These are phyloP conservation scores for Yueomyces sinensis DNA, from an alignment of 805 yeast genomes.

Conservation along the genomic window DNA sequence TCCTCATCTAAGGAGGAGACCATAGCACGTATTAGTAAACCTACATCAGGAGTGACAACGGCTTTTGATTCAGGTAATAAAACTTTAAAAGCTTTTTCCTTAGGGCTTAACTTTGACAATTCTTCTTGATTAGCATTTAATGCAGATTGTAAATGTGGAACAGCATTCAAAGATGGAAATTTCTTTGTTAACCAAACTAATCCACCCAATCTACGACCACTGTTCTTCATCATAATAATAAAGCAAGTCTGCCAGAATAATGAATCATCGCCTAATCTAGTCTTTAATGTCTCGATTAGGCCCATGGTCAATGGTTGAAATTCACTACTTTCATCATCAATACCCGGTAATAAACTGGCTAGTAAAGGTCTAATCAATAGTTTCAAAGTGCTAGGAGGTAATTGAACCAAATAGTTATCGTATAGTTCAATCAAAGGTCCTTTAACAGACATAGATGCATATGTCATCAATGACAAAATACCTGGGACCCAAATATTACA, in stretches of 20 bases:
- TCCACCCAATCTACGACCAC: slow-evolving; percentile 76
- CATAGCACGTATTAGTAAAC: slow-evolving; percentile 63
- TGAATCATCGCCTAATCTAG: slow-evolving; percentile 45
- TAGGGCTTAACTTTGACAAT: not conserved
- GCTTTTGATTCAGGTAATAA: slow-evolving; percentile 41
- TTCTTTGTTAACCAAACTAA: slow-evolving; percentile 52
- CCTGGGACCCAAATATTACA: slow-evolving; percentile 86
- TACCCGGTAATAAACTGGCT: slow-evolving; percentile 67
- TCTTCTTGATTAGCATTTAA: not conserved
- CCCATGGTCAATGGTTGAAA: slow-evolving; percentile 48
- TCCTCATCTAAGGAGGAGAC: slow-evolving; percentile 54
- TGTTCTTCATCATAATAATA: slow-evolving; percentile 58
- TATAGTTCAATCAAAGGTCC: slow-evolving; percentile 60
- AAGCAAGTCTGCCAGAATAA: slow-evolving; percentile 83
- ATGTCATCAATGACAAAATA: slow-evolving; percentile 74
- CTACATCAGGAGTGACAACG: slow-evolving; percentile 64
- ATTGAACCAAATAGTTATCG: slow-evolving; percentile 37
- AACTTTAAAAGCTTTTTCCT: slow-evolving; percentile 27
- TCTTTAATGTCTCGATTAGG: slow-evolving; percentile 47
- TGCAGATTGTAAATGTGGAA: slow-evolving; percentile 1
- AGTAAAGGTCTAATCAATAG: slow-evolving; percentile 55
- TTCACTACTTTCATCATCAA: slow-evolving; percentile 88
- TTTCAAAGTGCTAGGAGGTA: slow-evolving; percentile 38
- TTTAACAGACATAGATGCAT: slow-evolving; percentile 79
- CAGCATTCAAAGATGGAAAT: slow-evolving; percentile 43